Conservation (phyloP, 2,329 filamentous ascomycete genomes). For the Fusarium guadeloupense region DNA sequence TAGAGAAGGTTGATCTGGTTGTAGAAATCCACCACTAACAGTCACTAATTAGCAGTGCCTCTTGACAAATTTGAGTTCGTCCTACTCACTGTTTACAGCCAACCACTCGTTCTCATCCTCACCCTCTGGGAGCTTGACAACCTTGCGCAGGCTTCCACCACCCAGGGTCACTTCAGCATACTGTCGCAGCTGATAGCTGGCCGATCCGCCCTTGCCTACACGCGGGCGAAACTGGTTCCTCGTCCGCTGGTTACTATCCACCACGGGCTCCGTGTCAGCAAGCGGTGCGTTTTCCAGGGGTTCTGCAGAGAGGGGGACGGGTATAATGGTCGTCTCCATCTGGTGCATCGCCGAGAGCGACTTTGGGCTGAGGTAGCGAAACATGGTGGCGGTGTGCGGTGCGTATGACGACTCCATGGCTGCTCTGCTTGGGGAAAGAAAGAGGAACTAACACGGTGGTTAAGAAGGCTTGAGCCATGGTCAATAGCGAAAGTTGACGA, state of each 20-base stretch:
- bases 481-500: conserved; percentile 26
- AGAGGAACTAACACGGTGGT: conserved; percentile 53
- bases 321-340: conserved; percentile 45
- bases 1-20: conserved; percentile 99
- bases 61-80: too few relatives aligned
- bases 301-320: conserved; percentile 39
- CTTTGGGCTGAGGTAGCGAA: conserved; percentile 48
- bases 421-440: neutral
- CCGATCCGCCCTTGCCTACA: conserved; percentile 86
- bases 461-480: conserved; percentile 53
- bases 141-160: conserved; percentile 92
- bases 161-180: conserved; percentile 98
- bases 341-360: conserved; percentile 46
- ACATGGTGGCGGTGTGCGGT: conserved; percentile 38
- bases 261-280: conserved; percentile 44
- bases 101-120: conserved; percentile 99
- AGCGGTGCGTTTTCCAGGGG: conserved; percentile 32
- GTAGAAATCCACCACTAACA: conserved; percentile 96
- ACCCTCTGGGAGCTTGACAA: conserved; percentile 95
- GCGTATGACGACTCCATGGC: conserved; percentile 2
- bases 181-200: conserved; percentile 90
- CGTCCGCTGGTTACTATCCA: conserved; percentile 80
- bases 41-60: neutral
- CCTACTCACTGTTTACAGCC: conserved; percentile 85
- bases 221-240: conserved; percentile 92